Evolutionary conservation across 352 stramenopile genomes (phyloP).

Genomic region (Phytophthora uliginosa): DNA sequence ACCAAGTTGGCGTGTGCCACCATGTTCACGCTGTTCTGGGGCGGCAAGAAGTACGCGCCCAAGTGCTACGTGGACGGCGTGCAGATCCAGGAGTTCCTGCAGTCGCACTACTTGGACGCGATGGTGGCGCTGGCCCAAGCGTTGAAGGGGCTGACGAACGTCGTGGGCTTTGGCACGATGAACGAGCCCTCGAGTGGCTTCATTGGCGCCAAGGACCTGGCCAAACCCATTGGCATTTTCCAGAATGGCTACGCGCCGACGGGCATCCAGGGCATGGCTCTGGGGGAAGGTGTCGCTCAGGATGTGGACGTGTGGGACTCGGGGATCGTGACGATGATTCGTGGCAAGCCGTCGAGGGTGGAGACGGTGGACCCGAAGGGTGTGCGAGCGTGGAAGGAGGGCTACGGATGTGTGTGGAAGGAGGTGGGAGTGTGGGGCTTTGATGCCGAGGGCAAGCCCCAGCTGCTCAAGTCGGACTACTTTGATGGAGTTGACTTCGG

Average conservation of each 20-base stretch:
- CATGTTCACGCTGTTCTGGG: conserved; percentile 94
- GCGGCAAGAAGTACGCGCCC: conserved; percentile 75
- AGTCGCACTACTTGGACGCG: conserved; percentile 88
- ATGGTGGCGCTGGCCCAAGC: conserved; percentile 68
- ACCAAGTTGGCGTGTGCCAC: conserved; percentile 88
- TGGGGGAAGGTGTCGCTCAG: conserved; percentile 71
- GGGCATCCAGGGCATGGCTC: conserved; percentile 78
- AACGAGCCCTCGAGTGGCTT: conserved; percentile 88
- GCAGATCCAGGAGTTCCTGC: conserved; percentile 86
- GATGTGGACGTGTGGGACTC: conserved; percentile 70
- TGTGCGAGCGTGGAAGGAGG: conserved; percentile 68
- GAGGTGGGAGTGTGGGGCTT: conserved; percentile 77
- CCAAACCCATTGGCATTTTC: conserved; percentile 47
- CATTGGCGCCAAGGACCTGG: conserved; percentile 66
- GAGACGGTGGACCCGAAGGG: conserved; percentile 64
- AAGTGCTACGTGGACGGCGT: conserved; percentile 73
- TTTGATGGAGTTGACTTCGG: conserved; percentile 78
- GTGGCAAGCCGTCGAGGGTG: conserved; percentile 48
- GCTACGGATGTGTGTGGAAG: conserved; percentile 76
- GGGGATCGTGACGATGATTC: conserved; percentile 63
- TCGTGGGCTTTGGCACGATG: conserved; percentile 91
- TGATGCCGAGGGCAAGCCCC: conserved; percentile 34
- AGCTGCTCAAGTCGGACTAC: conserved; percentile 66
- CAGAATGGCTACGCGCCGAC: conserved; percentile 75
- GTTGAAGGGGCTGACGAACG: conserved; percentile 73